phyloP scores from a whole-genome alignment of 2,329 filamentous ascomycete species.

The Alternaria sp. region DNA sequence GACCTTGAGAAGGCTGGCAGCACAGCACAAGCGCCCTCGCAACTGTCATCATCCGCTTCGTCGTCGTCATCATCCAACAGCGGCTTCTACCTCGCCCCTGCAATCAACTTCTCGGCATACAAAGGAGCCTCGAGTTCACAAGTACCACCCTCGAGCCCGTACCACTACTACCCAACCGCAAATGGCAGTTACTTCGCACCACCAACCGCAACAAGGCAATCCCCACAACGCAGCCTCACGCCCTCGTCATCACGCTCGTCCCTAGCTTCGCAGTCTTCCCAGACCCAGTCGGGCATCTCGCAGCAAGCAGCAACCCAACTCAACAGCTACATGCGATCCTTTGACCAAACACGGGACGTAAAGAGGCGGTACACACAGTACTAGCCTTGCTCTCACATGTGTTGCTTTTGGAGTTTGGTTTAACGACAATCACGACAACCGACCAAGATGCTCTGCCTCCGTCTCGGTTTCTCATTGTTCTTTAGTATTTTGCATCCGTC shows the following conservation, averaged over 20 bases:
- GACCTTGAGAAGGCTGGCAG: constrained; percentile 77
- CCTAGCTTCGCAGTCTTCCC: constrained; percentile 75
- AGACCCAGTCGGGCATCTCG: constrained; percentile 67
- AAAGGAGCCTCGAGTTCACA: constrained; percentile 64
- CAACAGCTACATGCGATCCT: constrained; percentile 84
- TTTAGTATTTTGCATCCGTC: constrained; percentile 20
- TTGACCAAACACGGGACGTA: constrained; percentile 79
- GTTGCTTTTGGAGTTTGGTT: constrained; percentile 26
- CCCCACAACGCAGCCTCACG: constrained; percentile 54
- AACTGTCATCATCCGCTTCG: constrained; percentile 63
- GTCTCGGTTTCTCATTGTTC: constrained; percentile 15
- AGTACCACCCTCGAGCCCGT: constrained; percentile 57
- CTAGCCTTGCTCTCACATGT: constrained; percentile 16
- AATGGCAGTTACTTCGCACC: constrained; percentile 51
- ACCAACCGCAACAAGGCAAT: constrained; percentile 38
- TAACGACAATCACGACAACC: constrained; percentile 30
- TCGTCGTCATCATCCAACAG: constrained; percentile 61
- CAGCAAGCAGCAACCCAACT: constrained; percentile 82
- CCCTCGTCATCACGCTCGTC: constrained; percentile 84
- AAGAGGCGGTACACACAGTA: constrained; percentile 54
- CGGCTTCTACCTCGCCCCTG: constrained; percentile 74
- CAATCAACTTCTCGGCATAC: constrained; percentile 76
- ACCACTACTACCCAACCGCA: constrained; percentile 48
- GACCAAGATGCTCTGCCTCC: constrained; percentile 13
- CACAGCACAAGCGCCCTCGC: constrained; percentile 49